Conservation (phyloP, 345 rosid species). For the Lenwebbia sp. region DNA sequence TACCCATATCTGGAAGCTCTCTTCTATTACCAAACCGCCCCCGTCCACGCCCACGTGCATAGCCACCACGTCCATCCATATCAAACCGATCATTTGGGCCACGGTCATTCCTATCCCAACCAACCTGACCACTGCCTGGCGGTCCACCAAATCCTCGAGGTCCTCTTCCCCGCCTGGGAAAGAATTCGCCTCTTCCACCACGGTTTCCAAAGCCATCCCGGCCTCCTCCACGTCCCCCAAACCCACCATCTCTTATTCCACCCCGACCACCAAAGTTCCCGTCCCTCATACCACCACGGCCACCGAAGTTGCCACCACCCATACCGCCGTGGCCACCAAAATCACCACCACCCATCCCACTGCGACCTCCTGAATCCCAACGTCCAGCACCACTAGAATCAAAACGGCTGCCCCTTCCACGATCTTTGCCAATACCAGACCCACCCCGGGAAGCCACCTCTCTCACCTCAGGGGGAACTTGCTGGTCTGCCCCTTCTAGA, state of each 20-base stretch:
- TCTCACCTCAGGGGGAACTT: constrained; percentile 72
- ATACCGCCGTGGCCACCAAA: constrained; percentile 47
- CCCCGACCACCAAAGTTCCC: constrained; percentile 42
- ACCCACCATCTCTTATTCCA: constrained; percentile 29
- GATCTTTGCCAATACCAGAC: constrained; percentile 53
- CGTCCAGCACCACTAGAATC: constrained; percentile 57
- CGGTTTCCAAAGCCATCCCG: constrained; percentile 38
- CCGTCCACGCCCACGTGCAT: constrained; percentile 45
- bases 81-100: constrained; percentile 49
- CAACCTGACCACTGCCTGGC: background rate
- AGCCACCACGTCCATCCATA: constrained; percentile 46
- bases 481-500: constrained; percentile 88
- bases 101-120: background rate
- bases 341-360: constrained; percentile 31
- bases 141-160: constrained; percentile 66
- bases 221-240: constrained; percentile 32
- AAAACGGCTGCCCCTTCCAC: constrained; percentile 61
- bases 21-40: constrained; percentile 78
- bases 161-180: constrained; percentile 51
- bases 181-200: constrained; percentile 36
- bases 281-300: constrained; percentile 34
- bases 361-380: constrained; percentile 58
- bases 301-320: constrained; percentile 35
- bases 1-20: constrained; percentile 27
- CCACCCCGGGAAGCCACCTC: constrained; percentile 85